Percentiles rank a stretch among this genome's conserved stretches.
Conservation (phyloP, 257 asterid species). For the Lycium ferocissimum region DNA sequence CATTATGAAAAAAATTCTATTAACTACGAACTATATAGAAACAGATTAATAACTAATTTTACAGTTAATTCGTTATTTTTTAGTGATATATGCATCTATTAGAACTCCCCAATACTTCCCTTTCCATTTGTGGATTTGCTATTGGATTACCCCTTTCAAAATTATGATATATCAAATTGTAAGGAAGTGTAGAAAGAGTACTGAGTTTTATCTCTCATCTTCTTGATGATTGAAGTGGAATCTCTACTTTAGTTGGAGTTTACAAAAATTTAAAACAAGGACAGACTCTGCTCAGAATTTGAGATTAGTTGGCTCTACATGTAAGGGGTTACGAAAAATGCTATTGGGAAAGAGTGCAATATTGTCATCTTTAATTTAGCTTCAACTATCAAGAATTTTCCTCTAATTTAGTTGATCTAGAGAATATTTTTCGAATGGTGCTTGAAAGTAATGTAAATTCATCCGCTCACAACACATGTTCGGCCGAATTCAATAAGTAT, state of each 20-base stretch:
- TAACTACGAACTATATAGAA: no score
- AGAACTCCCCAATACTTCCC: no score
- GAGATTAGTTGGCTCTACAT: background rate
- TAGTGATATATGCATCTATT: no score
- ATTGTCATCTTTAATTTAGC: background rate
- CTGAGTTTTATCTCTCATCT: background rate
- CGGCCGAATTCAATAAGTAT: background rate
- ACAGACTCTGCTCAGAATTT: background rate
- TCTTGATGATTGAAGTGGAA: background rate
- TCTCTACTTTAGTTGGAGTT: background rate
- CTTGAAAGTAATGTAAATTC: background rate
- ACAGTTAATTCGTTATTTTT: no score
- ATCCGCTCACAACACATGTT: background rate
- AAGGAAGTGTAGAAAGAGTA: background rate
- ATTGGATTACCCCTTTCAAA: background rate
- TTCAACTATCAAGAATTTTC: background rate
- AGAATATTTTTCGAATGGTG: background rate
- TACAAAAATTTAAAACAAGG: background rate
- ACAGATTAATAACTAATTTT: no score
- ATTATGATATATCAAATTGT: background rate
- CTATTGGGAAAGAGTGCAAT: background rate
- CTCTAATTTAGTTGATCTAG: background rate
- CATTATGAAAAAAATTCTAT: no score
- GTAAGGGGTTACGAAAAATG: background rate
- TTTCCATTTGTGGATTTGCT: background rate